Evolutionary conservation across 2,329 filamentous ascomycete species (phyloP).

Genomic region (Sclerotiophoma versabilis): DNA sequence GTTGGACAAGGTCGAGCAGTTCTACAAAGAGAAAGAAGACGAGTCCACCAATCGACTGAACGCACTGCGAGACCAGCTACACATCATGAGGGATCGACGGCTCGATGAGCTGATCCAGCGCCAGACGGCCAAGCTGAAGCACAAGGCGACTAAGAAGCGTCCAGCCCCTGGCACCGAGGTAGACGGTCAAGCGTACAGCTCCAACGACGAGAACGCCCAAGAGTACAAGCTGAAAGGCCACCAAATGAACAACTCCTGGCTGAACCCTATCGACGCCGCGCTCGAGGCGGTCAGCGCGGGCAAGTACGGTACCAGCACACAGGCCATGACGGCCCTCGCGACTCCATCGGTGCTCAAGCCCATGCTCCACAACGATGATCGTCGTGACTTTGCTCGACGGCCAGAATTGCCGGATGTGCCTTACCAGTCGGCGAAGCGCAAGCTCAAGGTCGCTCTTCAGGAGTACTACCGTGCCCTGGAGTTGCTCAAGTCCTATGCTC

Average conservation of each 20-base stretch:
- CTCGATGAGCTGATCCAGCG: conserved; percentile 71
- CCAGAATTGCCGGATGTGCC: conserved; percentile 65
- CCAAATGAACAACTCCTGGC: conserved; percentile 28
- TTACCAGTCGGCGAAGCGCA: conserved; percentile 86
- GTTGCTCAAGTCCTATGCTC: conserved; percentile 86
- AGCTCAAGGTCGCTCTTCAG: conserved; percentile 87
- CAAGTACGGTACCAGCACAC: conserved; percentile 63
- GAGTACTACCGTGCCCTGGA: conserved; percentile 94
- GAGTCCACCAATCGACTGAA: conserved; percentile 78
- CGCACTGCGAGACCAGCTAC: conserved; percentile 80
- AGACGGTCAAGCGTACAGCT: conserved; percentile 29
- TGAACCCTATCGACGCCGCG: conserved; percentile 53
- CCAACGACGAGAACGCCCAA: conserved; percentile 30
- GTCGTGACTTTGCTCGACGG: conserved; percentile 54
- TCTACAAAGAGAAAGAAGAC: conserved; percentile 87
- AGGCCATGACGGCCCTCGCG: conserved; percentile 49
- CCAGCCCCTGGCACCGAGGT: conserved; percentile 18
- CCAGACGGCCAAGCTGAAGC: conserved; percentile 47
- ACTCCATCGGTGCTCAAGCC: conserved; percentile 52
- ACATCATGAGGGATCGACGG: conserved; percentile 88
- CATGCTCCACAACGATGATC: conserved; percentile 38
- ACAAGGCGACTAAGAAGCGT: conserved; percentile 33
- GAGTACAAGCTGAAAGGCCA: conserved; percentile 22
- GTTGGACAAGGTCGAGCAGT: conserved; percentile 87
- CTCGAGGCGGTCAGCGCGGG: conserved; percentile 50